Percentiles rank a stretch among this genome's conserved stretches.
Evolutionary conservation across 1,284 basidiomycete genomes (phyloP).

Genomic region (Cutaneotrichosporon curvatum): DNA sequence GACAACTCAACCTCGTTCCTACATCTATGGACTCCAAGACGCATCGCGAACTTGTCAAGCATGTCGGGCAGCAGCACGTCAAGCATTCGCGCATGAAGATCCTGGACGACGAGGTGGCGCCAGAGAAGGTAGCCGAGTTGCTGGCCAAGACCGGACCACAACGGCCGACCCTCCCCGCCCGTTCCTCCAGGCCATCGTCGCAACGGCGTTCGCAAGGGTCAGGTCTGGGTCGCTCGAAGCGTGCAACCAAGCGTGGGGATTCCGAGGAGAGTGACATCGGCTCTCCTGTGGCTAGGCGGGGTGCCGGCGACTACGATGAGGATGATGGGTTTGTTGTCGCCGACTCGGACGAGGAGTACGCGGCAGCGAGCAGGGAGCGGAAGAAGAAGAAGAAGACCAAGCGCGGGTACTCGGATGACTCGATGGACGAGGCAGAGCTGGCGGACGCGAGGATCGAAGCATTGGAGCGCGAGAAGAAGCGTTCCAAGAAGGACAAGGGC

Average conservation of each 20-base stretch:
- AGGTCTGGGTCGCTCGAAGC: constrained; percentile 3
- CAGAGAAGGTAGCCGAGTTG: constrained; percentile 23
- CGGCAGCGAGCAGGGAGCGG: constrained; percentile 16
- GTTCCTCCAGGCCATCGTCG: background rate
- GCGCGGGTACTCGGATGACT: constrained; percentile 18
- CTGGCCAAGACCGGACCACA: constrained; percentile 21
- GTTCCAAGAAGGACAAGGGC: constrained; percentile 8
- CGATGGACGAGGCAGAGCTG: constrained; percentile 34
- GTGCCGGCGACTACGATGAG: constrained; percentile 32
- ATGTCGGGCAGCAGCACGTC: constrained; percentile 39
- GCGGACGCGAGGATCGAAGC: constrained; percentile 33
- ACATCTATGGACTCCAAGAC: constrained; percentile 39
- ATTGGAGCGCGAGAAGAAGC: constrained; percentile 30
- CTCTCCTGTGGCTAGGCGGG: constrained; percentile 4
- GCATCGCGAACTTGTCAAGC: constrained; percentile 39
- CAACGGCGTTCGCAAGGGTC: constrained; percentile 3
- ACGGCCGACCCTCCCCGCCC: constrained; percentile 4
- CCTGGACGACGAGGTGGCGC: constrained; percentile 32
- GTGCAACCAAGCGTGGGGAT: constrained; percentile 12
- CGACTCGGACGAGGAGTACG: constrained; percentile 32
- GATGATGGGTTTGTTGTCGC: constrained; percentile 45
- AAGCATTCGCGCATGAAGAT: constrained; percentile 42
- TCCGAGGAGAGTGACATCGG: constrained; percentile 10
- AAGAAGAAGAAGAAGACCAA: constrained; percentile 18
- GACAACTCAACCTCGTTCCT: constrained; percentile 35